Evolutionary conservation across 2,329 filamentous ascomycete species (phyloP), one percentile per base, ranked within the genome.

Genomic region (Coniosporium tulheliwenetii): DNA sequence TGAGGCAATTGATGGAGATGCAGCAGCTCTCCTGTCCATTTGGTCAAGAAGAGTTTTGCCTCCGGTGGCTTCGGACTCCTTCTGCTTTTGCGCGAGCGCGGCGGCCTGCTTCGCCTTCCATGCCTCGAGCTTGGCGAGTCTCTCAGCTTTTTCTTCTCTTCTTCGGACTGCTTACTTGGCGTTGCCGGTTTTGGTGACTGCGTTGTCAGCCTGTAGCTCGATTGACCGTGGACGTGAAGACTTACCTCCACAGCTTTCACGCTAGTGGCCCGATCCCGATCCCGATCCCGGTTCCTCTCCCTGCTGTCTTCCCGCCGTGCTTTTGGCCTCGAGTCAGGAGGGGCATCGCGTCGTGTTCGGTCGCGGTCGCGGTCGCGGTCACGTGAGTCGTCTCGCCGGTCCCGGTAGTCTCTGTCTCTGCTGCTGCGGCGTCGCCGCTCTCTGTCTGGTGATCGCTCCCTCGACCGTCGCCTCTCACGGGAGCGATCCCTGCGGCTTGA

Each of bases 51-150:
- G 72, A 33, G 79, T 73, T 47, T 76, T 77, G 43, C 73, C 75
- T 34, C 74, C 67, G 40, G 75, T 76, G 78, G 70, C 51, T 81
- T 51, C 39, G 41, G 41, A 34, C 45, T 50, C 75, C 52, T 76
- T 78, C 55, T 82, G 75, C 56, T 84, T 84, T 46, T 73, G 73
- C 50, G 80, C 79, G 50, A 80, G 79, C 55, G 78, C 77, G 47
- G 85, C 82, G 5, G 70, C 69, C 56, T 85, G 80, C 62, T 87
- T 89, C 61, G 85, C 82, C 63, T 94, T 94, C 87, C 86, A 94
- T 43, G 84, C 83, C 57, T 89, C 84, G 26, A 93, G 64, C 56
- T 85, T 87, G 26, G 84, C 84, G 36, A 86, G 69, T 46, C 83
- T 71, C 58, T 89, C 83, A 39, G 80, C 81, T 58, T 87, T 85